Percentiles rank a stretch among this genome's conserved stretches.
Evolutionary conservation across 768 basidiomycete species (phyloP).

Genomic region (Boletus insuetus): DNA sequence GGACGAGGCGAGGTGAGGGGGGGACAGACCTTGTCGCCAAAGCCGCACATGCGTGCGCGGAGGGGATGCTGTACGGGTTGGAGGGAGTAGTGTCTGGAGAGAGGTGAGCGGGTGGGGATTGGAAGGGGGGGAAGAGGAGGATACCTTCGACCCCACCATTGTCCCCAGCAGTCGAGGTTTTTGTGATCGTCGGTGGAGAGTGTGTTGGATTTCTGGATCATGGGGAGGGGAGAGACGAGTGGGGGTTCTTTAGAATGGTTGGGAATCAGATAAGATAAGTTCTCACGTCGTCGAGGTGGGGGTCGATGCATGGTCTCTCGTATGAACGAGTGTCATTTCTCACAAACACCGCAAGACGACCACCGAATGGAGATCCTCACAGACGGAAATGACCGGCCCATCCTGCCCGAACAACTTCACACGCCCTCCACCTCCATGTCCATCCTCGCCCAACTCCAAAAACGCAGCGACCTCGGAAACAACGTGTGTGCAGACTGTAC

Average conservation of each 20-base stretch:
- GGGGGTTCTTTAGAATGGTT: not conserved
- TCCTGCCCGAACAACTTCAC: not conserved
- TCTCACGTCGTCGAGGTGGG: constrained; percentile 18
- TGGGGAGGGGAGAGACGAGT: too few relatives aligned
- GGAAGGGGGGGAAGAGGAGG: not conserved
- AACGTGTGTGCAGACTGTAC: constrained; percentile 78
- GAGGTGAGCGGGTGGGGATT: not conserved
- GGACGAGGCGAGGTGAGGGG: not conserved
- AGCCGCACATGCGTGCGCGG: constrained; percentile 93
- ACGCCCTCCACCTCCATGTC: constrained; percentile 15
- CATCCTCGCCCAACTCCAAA: constrained; percentile 66
- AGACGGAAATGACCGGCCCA: too few relatives aligned
- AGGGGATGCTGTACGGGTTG: constrained; percentile 86
- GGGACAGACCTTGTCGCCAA: constrained; percentile 83
- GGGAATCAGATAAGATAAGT: constrained; percentile 36
- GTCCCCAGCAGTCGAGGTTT: constrained; percentile 61
- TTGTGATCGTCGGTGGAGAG: too few relatives aligned
- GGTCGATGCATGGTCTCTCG: too few relatives aligned
- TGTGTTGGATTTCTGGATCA: too few relatives aligned
- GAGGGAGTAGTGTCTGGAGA: constrained; percentile 70
- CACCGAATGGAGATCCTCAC: too few relatives aligned
- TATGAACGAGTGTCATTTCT: not conserved
- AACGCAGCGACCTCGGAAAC: constrained; percentile 70
- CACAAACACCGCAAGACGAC: not conserved
- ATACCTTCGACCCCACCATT: constrained; percentile 64